phyloP scores from a whole-genome alignment of 2,329 filamentous ascomycete species.

The Fusarium torreyae region DNA sequence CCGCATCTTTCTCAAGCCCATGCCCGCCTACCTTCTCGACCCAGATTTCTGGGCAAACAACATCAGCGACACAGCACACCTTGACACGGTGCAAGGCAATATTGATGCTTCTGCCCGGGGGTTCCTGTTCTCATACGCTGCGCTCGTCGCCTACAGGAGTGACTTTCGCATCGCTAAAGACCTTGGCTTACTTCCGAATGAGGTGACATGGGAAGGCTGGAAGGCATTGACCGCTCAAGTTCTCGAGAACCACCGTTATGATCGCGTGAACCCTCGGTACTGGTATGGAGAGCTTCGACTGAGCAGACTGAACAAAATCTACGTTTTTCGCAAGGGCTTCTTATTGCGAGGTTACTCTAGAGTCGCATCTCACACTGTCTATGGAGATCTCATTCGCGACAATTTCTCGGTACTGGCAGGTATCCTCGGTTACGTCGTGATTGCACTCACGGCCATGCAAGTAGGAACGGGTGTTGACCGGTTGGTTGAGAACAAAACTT shows the following conservation, averaged over 20 bases:
- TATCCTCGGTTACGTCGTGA: slow-evolving; percentile 39
- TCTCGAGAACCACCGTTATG: slow-evolving; percentile 49
- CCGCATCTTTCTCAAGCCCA: slow-evolving; percentile 58
- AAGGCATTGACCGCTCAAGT: slow-evolving; percentile 49
- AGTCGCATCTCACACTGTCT: slow-evolving; percentile 38
- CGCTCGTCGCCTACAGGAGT: slow-evolving; percentile 55
- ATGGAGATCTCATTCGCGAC: slow-evolving; percentile 36
- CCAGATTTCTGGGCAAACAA: slow-evolving; percentile 55
- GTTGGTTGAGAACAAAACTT: slow-evolving; percentile 11
- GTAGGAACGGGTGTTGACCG: slow-evolving; percentile 29
- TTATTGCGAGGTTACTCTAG: slow-evolving; percentile 35
- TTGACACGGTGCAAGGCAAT: slow-evolving; percentile 18
- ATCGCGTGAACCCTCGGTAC: slow-evolving; percentile 57
- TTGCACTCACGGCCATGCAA: slow-evolving; percentile 40
- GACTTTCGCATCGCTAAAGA: slow-evolving; percentile 58
- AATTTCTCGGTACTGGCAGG: slow-evolving; percentile 40
- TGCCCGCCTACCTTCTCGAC: slow-evolving; percentile 59
- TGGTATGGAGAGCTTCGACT: slow-evolving; percentile 60
- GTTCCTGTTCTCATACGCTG: slow-evolving; percentile 58
- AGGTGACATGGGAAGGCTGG: slow-evolving; percentile 59
- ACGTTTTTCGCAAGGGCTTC: slow-evolving; percentile 30
- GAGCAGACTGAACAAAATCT: slow-evolving; percentile 56
- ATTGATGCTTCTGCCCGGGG: slow-evolving; percentile 53
- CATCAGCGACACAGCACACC: slow-evolving; percentile 44
- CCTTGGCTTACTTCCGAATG: slow-evolving; percentile 53